phyloP scores from a whole-genome alignment of 2,329 filamentous ascomycete species.

The Botryosphaeria dothidea region DNA sequence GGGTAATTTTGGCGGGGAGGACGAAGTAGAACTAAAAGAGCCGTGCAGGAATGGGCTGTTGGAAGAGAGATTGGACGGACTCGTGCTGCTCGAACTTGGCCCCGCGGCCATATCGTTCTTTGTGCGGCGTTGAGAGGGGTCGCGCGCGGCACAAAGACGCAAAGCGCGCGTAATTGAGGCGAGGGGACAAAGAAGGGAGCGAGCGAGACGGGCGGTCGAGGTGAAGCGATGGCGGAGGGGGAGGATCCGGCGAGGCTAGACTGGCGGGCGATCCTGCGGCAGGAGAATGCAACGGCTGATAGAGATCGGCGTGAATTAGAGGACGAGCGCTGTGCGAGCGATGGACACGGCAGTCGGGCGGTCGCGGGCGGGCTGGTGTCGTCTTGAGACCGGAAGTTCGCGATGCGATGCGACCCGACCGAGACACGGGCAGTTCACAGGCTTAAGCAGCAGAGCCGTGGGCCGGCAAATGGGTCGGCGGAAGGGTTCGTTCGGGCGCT shows the following conservation, averaged over 20 bases:
- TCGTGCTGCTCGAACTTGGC: constrained; percentile 44
- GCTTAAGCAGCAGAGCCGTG: background rate
- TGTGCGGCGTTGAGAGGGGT: constrained; percentile 1
- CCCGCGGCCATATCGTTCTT: constrained; percentile 36
- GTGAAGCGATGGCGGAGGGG: background rate
- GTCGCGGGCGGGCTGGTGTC: background rate
- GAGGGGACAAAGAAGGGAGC: constrained; percentile 16
- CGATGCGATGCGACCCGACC: constrained; percentile 19
- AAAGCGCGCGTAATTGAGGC: constrained; percentile 12
- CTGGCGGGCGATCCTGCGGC: background rate
- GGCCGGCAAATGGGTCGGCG: background rate
- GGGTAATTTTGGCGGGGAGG: constrained; percentile 39
- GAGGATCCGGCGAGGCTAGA: background rate
- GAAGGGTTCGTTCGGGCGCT: constrained; percentile 1
- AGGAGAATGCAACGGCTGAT: constrained; percentile 12
- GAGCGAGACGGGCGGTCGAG: background rate
- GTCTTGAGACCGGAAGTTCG: constrained; percentile 6
- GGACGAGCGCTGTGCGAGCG: background rate
- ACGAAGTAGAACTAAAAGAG: constrained; percentile 42
- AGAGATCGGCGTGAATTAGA: background rate
- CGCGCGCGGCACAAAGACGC: constrained; percentile 16
- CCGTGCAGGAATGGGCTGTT: constrained; percentile 41
- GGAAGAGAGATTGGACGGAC: constrained; percentile 38
- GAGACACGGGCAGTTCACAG: constrained; percentile 15
- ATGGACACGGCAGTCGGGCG: background rate